Evolutionary conservation across 345 rosid genomes (phyloP), one percentile per base, ranked within the genome.

Genomic region (Toxicodendron radicans): DNA sequence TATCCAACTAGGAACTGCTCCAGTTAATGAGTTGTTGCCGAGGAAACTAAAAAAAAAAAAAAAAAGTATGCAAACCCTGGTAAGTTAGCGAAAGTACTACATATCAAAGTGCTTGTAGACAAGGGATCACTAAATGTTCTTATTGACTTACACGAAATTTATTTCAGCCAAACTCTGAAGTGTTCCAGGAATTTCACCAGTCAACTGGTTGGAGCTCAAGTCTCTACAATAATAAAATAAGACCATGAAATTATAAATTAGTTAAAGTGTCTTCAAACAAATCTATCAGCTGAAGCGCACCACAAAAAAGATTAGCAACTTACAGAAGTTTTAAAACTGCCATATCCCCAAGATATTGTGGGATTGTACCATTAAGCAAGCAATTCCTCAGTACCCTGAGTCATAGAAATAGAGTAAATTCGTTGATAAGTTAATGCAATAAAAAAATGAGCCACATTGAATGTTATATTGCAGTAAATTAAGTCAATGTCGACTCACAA

Each of bases 171-270:
- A 71, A 51, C 17, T 68, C 75, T 46, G 16, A 52, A 90, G 72
- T 32, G 75, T 13, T 12, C 33, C 48, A 17, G 96, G 92, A 77
- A 91, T 79, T 60, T 13, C 11, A 67, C 92, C 95, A 0, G 81
- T 86, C 83, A 95, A 75, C 78, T 58, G 82, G 79, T 95, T 95
- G 87, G 79, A 85, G 88, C 98, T 89, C 75, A 93, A 73, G 81
- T 95, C 98, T 77, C 99, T 95, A 73, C 80, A 73, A 59, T 24
- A 62, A 57, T 16, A 64, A 66, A 27, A 56, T 13, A 27, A 48
- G 67, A 27, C 46, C 20, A 45, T 33, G 30, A 11, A 21, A 57
- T 8, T 38, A 27, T 33, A 65, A 64, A 46, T 20, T 12, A 63
- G 67, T 8, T 48, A 43, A 10, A 32, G 12, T 43, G 5, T 48